phyloP scores from a whole-genome alignment of 1,139 yeast species.

The Barnettozyma hawaiiensis region DNA sequence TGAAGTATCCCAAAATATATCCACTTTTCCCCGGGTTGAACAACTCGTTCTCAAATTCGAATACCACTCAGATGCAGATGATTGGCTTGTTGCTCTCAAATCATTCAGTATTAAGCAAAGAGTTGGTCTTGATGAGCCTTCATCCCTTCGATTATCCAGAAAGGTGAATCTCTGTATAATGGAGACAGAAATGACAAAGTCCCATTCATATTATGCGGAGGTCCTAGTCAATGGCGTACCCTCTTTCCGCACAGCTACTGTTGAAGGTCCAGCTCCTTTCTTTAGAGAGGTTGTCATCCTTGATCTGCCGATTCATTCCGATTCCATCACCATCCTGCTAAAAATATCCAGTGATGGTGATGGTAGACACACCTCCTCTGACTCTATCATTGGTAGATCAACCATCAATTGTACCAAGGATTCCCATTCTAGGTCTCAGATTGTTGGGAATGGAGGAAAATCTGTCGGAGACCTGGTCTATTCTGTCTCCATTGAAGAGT shows the following conservation, averaged over 20 bases:
- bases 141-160: slow-evolving; percentile 49
- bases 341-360: slow-evolving; percentile 31
- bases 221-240: slow-evolving; percentile 60
- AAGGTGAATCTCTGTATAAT: slow-evolving; percentile 52
- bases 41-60: slow-evolving; percentile 59
- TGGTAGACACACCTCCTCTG: slow-evolving; percentile 14
- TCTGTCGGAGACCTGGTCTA: slow-evolving; percentile 56
- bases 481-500: slow-evolving; percentile 47
- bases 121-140: slow-evolving; percentile 33
- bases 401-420: slow-evolving; percentile 47
- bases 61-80: slow-evolving; percentile 67
- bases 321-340: slow-evolving; percentile 46
- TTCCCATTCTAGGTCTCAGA: slow-evolving; percentile 31
- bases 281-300: slow-evolving; percentile 67
- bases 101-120: slow-evolving; percentile 62
- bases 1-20: not conserved
- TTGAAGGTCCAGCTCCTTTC: slow-evolving; percentile 47
- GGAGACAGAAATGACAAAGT: slow-evolving; percentile 32
- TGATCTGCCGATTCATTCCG: slow-evolving; percentile 50
- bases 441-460: slow-evolving; percentile 23
- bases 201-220: slow-evolving; percentile 43
- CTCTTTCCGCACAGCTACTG: slow-evolving; percentile 62
- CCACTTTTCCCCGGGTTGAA: slow-evolving; percentile 8
- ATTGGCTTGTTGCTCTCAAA: slow-evolving; percentile 74
- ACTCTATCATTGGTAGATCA: not conserved